Evolutionary conservation across 495 filamentous ascomycete species (phyloP).

Genomic region (Neurospora tetraspora): DNA sequence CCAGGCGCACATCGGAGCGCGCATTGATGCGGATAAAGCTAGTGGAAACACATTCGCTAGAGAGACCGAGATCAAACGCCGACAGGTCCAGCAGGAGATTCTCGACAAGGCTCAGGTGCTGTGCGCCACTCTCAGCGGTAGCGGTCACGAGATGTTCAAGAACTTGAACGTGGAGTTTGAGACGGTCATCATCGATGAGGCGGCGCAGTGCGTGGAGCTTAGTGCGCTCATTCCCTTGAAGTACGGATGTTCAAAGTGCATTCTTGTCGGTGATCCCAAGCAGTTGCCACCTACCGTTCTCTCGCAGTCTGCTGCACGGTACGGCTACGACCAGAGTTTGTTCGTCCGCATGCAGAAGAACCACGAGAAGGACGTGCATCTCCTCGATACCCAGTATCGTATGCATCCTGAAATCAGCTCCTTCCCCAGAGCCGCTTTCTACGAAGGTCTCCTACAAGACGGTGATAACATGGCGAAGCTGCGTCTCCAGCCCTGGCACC

Average conservation of each 20-base stretch:
- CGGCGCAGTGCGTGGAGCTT: constrained; percentile 94
- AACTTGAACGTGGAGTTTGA: constrained; percentile 92
- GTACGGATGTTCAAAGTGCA: constrained; percentile 93
- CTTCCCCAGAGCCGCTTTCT: constrained; percentile 87
- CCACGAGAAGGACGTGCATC: constrained; percentile 78
- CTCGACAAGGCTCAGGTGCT: constrained; percentile 84
- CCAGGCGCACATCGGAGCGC: constrained; percentile 57
- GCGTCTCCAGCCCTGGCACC: constrained; percentile 75
- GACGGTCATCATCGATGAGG: constrained; percentile 96
- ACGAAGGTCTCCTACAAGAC: constrained; percentile 77
- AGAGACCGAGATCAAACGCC: constrained; percentile 75
- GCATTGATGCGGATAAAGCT: constrained; percentile 79
- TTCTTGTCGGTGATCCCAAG: constrained; percentile 95
- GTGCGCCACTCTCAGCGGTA: constrained; percentile 89
- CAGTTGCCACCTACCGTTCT: constrained; percentile 93
- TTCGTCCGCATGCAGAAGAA: constrained; percentile 97
- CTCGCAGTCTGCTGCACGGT: constrained; percentile 82
- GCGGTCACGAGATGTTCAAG: constrained; percentile 96
- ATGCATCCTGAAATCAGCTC: constrained; percentile 94
- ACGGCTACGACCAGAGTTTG: constrained; percentile 93
- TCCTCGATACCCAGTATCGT: constrained; percentile 93
- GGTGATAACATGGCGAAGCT: constrained; percentile 69
- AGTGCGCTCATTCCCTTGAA: constrained; percentile 95
- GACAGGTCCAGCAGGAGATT: constrained; percentile 79
- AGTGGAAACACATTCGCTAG: constrained; percentile 65